Percentiles rank a stretch among this genome's conserved stretches.
phyloP scores from a whole-genome alignment of 768 basidiomycete species.

The Russula abietina region DNA sequence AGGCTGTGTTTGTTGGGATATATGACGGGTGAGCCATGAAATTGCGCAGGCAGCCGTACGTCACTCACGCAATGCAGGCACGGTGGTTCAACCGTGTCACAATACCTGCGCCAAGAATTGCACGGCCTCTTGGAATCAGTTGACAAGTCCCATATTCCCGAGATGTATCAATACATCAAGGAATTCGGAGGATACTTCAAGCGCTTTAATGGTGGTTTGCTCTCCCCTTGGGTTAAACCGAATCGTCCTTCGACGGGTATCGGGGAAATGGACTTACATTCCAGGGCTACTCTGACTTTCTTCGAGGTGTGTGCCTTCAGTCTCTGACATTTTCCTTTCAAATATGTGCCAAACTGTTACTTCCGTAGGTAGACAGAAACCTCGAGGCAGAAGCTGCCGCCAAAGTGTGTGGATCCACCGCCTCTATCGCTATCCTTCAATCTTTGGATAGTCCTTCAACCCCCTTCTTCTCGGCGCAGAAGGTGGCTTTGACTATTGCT shows the following conservation, averaged over 20 bases:
- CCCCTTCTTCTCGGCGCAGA: constrained; percentile 78
- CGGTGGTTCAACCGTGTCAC: constrained; percentile 85
- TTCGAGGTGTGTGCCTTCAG: constrained; percentile 60
- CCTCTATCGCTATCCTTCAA: constrained; percentile 87
- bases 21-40: constrained; percentile 72
- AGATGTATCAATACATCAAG: constrained; percentile 69
- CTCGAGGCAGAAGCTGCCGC: constrained; percentile 64
- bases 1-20: constrained; percentile 82
- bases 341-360: constrained; percentile 3
- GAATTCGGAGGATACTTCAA: constrained; percentile 87
- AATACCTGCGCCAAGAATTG: constrained; percentile 78
- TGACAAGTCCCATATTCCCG: constrained; percentile 63
- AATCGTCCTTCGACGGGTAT: constrained; percentile 21
- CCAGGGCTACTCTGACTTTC: constrained; percentile 81
- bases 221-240: constrained; percentile 58
- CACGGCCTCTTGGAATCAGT: constrained; percentile 81
- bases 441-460: constrained; percentile 73
- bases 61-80: constrained; percentile 47
- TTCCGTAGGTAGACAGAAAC: constrained; percentile 61
- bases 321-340: not conserved
- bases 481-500: constrained; percentile 76
- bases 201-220: constrained; percentile 75
- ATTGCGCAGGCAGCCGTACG: not conserved
- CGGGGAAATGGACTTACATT: constrained; percentile 61
- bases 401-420: constrained; percentile 80